These are phyloP conservation scores for Musa acuminata DNA, from an alignment of 176 grass and related monocot species.

Conservation along the genomic window DNA sequence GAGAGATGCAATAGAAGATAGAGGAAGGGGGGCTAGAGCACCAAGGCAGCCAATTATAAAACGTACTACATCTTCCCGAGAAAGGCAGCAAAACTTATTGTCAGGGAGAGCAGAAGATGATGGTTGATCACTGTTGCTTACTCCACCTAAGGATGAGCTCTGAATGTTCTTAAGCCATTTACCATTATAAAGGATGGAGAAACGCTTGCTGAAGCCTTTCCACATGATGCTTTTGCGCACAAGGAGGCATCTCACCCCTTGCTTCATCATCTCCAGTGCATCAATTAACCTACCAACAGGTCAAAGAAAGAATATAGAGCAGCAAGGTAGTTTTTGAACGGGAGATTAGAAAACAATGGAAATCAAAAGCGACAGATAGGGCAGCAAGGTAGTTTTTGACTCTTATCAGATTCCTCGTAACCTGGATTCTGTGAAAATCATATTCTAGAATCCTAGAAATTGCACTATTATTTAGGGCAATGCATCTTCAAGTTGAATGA, in stretches of 20 bases:
- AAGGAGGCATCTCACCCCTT: background rate
- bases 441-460: no score
- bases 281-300: background rate
- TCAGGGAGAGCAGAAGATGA: background rate
- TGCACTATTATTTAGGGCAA: no score
- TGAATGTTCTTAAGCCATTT: background rate
- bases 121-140: background rate
- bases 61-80: constrained; percentile 1
- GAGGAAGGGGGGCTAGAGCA: background rate
- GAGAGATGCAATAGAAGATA: background rate
- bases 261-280: constrained; percentile 5
- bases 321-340: background rate
- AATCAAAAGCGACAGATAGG: no score
- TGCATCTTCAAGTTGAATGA: no score
- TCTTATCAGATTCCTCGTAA: no score
- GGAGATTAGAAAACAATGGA: background rate
- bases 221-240: background rate
- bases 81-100: background rate
- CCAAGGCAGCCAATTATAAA: background rate
- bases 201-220: background rate
- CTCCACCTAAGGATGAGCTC: background rate
- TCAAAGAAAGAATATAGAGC: background rate
- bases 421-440: no score
- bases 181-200: background rate
- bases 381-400: no score